phyloP scores from a whole-genome alignment of 805 yeast genomes.

The Suhomyces sp. region DNA sequence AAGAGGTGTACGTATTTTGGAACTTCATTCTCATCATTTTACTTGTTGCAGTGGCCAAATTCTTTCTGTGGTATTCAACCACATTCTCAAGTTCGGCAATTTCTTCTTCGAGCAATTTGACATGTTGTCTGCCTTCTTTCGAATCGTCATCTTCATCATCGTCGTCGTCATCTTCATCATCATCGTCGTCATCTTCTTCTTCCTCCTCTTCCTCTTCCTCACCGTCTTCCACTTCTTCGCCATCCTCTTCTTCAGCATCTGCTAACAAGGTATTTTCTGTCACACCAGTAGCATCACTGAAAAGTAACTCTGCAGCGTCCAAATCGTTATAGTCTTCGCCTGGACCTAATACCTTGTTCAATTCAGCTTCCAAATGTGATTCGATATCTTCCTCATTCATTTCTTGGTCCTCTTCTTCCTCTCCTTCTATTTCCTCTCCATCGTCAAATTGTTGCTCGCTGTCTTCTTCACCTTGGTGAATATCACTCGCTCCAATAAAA shows the following conservation, averaged over 20 bases:
- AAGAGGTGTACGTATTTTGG: slow-evolving; percentile 71
- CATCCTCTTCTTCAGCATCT: slow-evolving; percentile 49
- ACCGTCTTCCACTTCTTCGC: slow-evolving; percentile 50
- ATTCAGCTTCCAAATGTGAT: slow-evolving; percentile 51
- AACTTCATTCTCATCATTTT: slow-evolving; percentile 87
- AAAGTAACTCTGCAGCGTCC: slow-evolving; percentile 16
- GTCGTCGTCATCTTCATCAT: slow-evolving; percentile 49
- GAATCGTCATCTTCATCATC: slow-evolving; percentile 52
- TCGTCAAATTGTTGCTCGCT: slow-evolving; percentile 3
- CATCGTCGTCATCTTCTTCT: slow-evolving; percentile 56
- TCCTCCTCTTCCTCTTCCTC: slow-evolving; percentile 58
- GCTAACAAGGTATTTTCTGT: slow-evolving; percentile 23
- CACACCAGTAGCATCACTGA: slow-evolving; percentile 10
- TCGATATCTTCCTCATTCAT: slow-evolving; percentile 32
- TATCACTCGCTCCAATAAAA: not conserved
- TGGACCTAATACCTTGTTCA: slow-evolving; percentile 50
- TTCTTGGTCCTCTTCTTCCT: slow-evolving; percentile 24
- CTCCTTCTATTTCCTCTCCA: slow-evolving; percentile 6
- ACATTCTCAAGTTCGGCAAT: slow-evolving; percentile 77
- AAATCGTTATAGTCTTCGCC: slow-evolving; percentile 41
- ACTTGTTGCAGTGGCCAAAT: slow-evolving; percentile 70
- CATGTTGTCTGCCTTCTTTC: slow-evolving; percentile 52
- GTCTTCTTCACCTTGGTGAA: not conserved
- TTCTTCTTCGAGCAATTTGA: slow-evolving; percentile 78
- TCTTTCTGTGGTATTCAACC: slow-evolving; percentile 69